Base-by-base conservation (phyloP, 2,329 filamentous ascomycete genomes). In the Talaromyces rugulosus region DNA sequence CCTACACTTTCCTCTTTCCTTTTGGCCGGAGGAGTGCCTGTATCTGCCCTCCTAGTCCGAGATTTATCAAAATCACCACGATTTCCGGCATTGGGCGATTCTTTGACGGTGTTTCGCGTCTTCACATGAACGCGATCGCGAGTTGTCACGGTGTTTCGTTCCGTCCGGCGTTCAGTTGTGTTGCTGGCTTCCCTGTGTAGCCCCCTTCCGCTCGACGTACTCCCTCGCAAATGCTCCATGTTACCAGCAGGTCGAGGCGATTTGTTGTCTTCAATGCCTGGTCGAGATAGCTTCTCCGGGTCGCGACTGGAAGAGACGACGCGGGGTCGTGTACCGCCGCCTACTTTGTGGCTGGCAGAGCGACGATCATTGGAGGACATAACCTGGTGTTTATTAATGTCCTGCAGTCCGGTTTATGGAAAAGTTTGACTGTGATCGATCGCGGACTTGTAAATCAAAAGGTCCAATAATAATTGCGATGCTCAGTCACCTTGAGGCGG, bases 41-140 rank as follows among this genome's bases (percentile, higher is more conserved):
- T 65, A 55, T 74, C 70, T 11, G 66, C 55, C 58, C 70, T 71
- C 60, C 72, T 76, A 1, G 69, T 62, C 16, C 70, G 71, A 44
- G 68, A 62, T 58, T 71, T 75, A 52, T 77, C 73, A 66, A 69
- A 69, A 42, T 78, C 74, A 50, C 70, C 68, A 63, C 70, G 67
- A 58, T 72, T 75, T 8, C 70, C 68, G 57, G 70, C 69, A 62
- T 63, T 70, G 59, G 68, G 62, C 4, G 70, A 68, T 58, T 78
- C 78, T 66, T 80, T 80, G 52, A 78, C 77, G 14, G 87, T 83
- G 68, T 88, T 90, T 70, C 81, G 83, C 7, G 82, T 81, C 62
- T 86, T 82, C 62, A 83, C 80, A 40, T 85, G 81, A 60, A 87
- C 72, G 60, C 85, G 86, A 70, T 92, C 89, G 62, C 85, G 79